These are phyloP conservation scores for Bryum argenteum DNA, from an alignment of 225 moss, liverwort and hornwort genomes.

Conservation along the genomic window DNA sequence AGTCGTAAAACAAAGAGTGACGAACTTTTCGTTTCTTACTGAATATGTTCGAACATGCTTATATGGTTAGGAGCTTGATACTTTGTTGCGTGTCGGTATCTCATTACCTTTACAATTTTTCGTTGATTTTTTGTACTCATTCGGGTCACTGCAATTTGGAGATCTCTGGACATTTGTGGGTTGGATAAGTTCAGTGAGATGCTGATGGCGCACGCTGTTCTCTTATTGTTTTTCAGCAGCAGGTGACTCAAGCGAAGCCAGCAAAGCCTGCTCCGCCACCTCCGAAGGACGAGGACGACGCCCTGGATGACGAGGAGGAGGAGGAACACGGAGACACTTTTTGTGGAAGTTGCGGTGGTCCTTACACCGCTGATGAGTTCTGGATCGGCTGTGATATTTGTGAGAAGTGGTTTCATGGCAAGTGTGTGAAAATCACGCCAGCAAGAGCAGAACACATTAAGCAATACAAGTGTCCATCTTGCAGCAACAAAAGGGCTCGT, in stretches of 20 bases:
- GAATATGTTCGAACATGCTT: neutral
- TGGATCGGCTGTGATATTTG: slow-evolving; percentile 76
- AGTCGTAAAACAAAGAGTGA: neutral
- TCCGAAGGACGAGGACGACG: slow-evolving; percentile 62
- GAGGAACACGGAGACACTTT: slow-evolving; percentile 64
- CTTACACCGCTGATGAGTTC: slow-evolving; percentile 67
- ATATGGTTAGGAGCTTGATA: neutral
- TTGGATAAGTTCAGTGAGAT: slow-evolving; percentile 8
- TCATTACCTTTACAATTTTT: neutral
- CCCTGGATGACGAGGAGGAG: slow-evolving; percentile 59
- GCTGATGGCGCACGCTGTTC: slow-evolving; percentile 21
- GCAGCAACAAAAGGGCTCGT: slow-evolving; percentile 79
- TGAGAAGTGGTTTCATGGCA: slow-evolving; percentile 74
- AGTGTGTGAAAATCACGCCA: slow-evolving; percentile 71
- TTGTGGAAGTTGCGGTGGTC: slow-evolving; percentile 67
- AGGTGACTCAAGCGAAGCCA: slow-evolving; percentile 57
- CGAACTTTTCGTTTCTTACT: neutral
- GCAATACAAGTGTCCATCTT: slow-evolving; percentile 76
- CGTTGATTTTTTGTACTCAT: neutral
- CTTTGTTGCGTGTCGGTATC: neutral
- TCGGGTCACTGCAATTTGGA: neutral
- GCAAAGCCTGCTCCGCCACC: slow-evolving; percentile 57
- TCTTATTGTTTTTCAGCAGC: slow-evolving; percentile 35
- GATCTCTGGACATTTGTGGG: neutral
- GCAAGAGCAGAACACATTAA: slow-evolving; percentile 73